A percentile compares a stretch with the other conserved stretches of the same genome.
phyloP scores from a whole-genome alignment of 805 yeast species.

The Candida dajiaensis region DNA sequence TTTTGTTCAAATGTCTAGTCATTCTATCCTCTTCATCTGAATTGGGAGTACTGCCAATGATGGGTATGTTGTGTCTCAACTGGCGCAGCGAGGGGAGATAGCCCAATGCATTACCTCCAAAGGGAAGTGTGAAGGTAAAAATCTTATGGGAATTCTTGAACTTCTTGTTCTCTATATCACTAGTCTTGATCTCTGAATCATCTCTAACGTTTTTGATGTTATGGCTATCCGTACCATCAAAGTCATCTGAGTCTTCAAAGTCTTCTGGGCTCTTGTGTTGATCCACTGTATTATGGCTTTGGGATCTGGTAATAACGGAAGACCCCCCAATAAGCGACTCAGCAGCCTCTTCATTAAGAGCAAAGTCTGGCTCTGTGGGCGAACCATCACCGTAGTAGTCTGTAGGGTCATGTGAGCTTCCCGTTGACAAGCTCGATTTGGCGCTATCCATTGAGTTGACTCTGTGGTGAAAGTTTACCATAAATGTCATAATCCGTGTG shows the following conservation, averaged over 20 bases:
- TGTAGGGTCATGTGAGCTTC: neutral
- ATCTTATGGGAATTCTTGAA: conserved; percentile 25
- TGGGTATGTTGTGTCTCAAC: conserved; percentile 14
- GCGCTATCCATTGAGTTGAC: neutral
- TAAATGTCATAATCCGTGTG: neutral
- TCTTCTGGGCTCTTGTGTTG: conserved; percentile 2
- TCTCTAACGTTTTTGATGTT: neutral
- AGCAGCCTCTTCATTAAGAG: conserved; percentile 4
- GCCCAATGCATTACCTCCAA: conserved; percentile 28
- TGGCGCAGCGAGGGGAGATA: conserved; percentile 19
- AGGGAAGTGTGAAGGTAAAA: conserved; percentile 33
- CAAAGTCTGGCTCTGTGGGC: neutral
- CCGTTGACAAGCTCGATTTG: neutral
- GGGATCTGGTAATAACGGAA: conserved; percentile 17
- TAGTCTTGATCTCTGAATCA: conserved; percentile 15
- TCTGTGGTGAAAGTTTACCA: neutral
- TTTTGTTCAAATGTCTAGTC: conserved; percentile 5
- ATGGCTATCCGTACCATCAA: neutral
- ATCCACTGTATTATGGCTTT: conserved; percentile 3
- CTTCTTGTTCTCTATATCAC: conserved; percentile 12
- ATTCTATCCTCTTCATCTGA: conserved; percentile 10
- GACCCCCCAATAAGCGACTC: conserved; percentile 42
- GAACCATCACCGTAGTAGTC: neutral
- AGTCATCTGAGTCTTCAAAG: too few relatives aligned
- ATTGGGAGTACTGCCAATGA: conserved; percentile 13